Conservation (phyloP, 495 filamentous ascomycete genomes). For the Diplogelasinospora grovesii region DNA sequence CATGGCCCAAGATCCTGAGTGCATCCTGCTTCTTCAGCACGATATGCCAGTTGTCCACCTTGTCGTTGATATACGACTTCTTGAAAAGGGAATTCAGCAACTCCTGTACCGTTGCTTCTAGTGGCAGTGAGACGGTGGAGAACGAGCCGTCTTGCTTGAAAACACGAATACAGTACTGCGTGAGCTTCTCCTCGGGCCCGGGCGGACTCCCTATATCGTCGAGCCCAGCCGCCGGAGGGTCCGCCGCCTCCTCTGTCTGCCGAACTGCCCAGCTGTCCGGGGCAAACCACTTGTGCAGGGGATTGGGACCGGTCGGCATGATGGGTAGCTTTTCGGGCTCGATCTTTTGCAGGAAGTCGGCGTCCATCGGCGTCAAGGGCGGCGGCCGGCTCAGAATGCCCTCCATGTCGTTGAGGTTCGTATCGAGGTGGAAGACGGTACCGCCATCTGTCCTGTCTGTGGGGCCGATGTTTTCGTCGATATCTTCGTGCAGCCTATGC, state of each 20-base stretch:
- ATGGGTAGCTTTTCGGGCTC: constrained; percentile 34
- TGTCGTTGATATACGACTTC: constrained; percentile 87
- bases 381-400: constrained; percentile 68
- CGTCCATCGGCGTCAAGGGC: constrained; percentile 55
- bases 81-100: constrained; percentile 76
- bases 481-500: constrained; percentile 35
- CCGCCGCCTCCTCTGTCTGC: constrained; percentile 51
- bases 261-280: constrained; percentile 92
- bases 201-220: constrained; percentile 57
- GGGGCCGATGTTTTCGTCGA: constrained; percentile 40
- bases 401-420: constrained; percentile 74
- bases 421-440: constrained; percentile 65
- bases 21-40: constrained; percentile 89
- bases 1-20: constrained; percentile 67
- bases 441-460: constrained; percentile 37
- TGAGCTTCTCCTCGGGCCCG: constrained; percentile 58
- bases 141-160: constrained; percentile 93
- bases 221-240: constrained; percentile 44
- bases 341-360: constrained; percentile 46
- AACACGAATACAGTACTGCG: constrained; percentile 85
- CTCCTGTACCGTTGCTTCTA: constrained; percentile 79
- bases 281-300: constrained; percentile 74
- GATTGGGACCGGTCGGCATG: constrained; percentile 17
- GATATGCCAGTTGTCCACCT: constrained; percentile 88
- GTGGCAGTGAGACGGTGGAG: constrained; percentile 71